phyloP scores from a whole-genome alignment of 129 eudicot genomes.

The Flaveria linearis region DNA sequence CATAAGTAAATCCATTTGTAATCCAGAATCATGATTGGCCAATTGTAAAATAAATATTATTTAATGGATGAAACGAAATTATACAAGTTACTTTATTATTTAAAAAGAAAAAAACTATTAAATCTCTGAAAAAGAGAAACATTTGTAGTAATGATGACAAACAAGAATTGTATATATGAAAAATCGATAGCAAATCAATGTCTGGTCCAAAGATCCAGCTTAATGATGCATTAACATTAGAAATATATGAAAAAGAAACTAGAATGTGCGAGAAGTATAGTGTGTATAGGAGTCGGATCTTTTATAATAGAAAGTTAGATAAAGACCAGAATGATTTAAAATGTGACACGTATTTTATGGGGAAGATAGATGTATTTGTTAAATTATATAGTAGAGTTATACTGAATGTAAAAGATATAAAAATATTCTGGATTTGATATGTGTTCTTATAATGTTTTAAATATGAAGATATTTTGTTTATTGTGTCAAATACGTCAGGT shows the following conservation, averaged over 20 bases:
- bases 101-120: background rate
- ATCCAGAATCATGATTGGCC: background rate
- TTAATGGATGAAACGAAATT: background rate
- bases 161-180: background rate
- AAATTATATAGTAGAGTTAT: too few species aligned
- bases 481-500: too few species aligned
- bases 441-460: too few species aligned
- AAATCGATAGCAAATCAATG: constrained; percentile 13
- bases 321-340: too few species aligned
- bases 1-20: background rate
- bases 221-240: constrained; percentile 8
- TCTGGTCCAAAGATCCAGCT: constrained; percentile 12
- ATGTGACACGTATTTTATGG: too few species aligned
- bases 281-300: background rate
- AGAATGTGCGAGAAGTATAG: background rate
- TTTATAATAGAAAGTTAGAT: too few species aligned
- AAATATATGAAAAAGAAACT: background rate
- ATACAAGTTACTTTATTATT: background rate
- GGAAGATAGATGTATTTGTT: too few species aligned
- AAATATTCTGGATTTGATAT: too few species aligned
- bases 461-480: too few species aligned
- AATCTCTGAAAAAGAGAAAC: background rate
- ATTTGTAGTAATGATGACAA: constrained; percentile 5
- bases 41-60: background rate
- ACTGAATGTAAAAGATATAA: too few species aligned